Evolutionary conservation across 306 rosid genomes (phyloP).

Genomic region (Prunus davidiana): DNA sequence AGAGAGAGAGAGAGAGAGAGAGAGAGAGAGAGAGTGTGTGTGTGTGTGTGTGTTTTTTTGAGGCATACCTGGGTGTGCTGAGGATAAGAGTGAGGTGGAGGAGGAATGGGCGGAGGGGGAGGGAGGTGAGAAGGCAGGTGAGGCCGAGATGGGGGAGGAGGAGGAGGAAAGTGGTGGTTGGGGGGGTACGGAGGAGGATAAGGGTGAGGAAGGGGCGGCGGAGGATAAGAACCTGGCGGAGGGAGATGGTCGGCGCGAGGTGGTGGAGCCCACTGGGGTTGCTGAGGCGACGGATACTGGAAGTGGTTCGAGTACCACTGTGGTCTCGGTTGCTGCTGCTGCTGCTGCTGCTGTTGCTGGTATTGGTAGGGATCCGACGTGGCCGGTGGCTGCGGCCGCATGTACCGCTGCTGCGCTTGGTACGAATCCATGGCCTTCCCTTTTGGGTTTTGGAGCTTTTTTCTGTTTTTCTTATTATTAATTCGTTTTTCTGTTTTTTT

Average conservation of each 20-base stretch:
- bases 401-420: conserved; percentile 60
- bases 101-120: conserved; percentile 26
- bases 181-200: conserved; percentile 32
- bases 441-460: background rate
- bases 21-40: background rate
- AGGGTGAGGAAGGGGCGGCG: conserved; percentile 36
- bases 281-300: conserved; percentile 74
- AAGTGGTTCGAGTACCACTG: conserved; percentile 71
- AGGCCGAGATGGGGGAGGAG: conserved; percentile 47
- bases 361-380: conserved; percentile 63
- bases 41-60: background rate
- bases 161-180: conserved; percentile 57
- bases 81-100: conserved; percentile 52
- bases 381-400: conserved; percentile 41
- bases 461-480: background rate
- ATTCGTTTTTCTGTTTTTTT: too few species aligned
- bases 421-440: conserved; percentile 55
- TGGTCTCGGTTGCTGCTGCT: conserved; percentile 41
- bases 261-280: conserved; percentile 72
- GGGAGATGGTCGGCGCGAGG: conserved; percentile 37
- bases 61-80: conserved; percentile 39
- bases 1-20: background rate
- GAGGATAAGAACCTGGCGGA: conserved; percentile 53
- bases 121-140: conserved; percentile 45
- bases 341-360: conserved; percentile 45